Base-by-base conservation (phyloP, 371 early-diverging fungal genomes). In the Mucor irregularis region DNA sequence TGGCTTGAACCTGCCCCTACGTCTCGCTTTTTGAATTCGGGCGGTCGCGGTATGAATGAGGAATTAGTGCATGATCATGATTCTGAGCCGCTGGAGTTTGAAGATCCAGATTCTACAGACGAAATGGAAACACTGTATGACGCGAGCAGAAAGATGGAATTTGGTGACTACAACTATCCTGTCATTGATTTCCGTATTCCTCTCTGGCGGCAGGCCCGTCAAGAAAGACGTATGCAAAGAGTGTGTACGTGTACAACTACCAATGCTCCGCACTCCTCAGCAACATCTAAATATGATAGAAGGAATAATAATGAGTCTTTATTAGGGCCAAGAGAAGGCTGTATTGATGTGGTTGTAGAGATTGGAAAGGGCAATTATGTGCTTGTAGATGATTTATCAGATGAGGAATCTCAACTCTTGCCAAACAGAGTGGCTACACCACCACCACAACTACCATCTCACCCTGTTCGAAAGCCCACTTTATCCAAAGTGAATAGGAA, bases 1-100 rank as follows among this genome's bases (percentile, higher is more conserved):
- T 92, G 93, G 93, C 56, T 91, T 5, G 76, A 72, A 38, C 80
- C 76, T 24, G 76, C 75, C 5, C 80, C 74, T 0, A 69, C 73
- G 1, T 76, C 80, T 3, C 56, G 62, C 3, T 79, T 59, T 47
- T 29, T 76, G 5, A 68, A 50, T 16, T 43, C 64, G 8, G 42
- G 57, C 4, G 71, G 73, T 1, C 53, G 73, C 24, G 74, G 69
- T 13, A 66, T 68, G 52, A 66, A 74, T 44, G 80, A 72, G 8
- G 75, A 73, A 24, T 28, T 47, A 0, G 64, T 63, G 5, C 26
- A 33, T 6, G 63, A 61, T 1, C 61, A 66, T 14, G 49, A 44
- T 10, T 17, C 50, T 0, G 73, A 72, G 17, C 66, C 71, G 0
- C 49, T 80, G 14, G 71, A 54, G 34, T 76, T 76, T 63, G 71